Conservation (phyloP, 1,284 basidiomycete genomes). For the Puccinia polysora region DNA sequence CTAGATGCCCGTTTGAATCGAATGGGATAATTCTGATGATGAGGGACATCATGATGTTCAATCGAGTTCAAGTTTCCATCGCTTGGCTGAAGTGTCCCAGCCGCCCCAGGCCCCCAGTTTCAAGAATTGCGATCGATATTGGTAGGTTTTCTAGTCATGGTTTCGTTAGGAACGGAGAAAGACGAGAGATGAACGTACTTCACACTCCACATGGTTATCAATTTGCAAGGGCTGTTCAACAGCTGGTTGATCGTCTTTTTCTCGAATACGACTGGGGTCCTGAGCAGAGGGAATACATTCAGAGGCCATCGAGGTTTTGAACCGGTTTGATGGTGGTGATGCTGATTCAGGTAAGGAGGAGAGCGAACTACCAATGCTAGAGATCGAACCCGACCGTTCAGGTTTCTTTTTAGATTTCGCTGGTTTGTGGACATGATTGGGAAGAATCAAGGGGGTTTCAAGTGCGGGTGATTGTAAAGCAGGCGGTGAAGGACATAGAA, state of each 20-base stretch:
- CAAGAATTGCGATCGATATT: no score
- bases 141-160: no score
- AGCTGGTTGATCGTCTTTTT: no score
- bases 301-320: neutral
- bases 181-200: no score
- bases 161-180: no score
- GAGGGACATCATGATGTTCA: neutral
- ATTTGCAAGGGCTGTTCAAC: no score
- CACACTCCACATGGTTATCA: no score
- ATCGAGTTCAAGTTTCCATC: no score
- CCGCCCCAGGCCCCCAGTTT: no score
- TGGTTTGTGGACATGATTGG: neutral
- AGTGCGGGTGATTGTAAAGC: no score
- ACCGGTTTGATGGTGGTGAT: neutral
- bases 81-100: no score
- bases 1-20: neutral
- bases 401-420: neutral
- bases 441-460: neutral
- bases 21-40: neutral
- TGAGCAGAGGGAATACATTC: neutral
- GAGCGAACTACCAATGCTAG: slow-evolving; percentile 3
- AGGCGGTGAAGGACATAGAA: no score
- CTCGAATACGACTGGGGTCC: neutral
- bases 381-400: neutral
- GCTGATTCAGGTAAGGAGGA: neutral